These are phyloP conservation scores for Penicillium steckii DNA, from an alignment of 495 filamentous ascomycete species.

Conservation along the genomic window DNA sequence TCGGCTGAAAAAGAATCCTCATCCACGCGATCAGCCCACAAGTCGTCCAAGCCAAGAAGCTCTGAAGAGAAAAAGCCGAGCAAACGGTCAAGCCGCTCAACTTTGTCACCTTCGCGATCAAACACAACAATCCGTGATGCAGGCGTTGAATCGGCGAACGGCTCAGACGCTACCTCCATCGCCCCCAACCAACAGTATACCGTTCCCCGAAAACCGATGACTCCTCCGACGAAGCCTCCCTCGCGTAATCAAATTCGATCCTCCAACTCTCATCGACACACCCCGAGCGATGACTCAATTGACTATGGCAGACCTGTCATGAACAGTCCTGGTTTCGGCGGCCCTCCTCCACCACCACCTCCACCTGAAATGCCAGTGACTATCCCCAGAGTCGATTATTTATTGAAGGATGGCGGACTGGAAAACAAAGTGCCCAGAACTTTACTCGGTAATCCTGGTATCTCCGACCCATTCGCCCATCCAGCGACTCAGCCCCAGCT, in stretches of 20 bases:
- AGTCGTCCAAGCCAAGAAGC: conserved; percentile 33
- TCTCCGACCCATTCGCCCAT: conserved; percentile 43
- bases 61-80: conserved; percentile 31
- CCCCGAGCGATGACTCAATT: conserved; percentile 37
- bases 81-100: conserved; percentile 36
- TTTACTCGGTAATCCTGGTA: conserved; percentile 52
- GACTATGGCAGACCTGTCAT: conserved; percentile 43
- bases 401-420: conserved; percentile 83
- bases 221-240: conserved; percentile 39
- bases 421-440: conserved; percentile 61
- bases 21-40: conserved; percentile 31
- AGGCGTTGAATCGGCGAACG: conserved; percentile 45
- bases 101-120: conserved; percentile 35
- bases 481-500: conserved; percentile 31
- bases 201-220: conserved; percentile 36
- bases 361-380: conserved; percentile 66
- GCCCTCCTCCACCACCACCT: conserved; percentile 78
- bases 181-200: conserved; percentile 57
- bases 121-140: conserved; percentile 38
- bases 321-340: conserved; percentile 30
- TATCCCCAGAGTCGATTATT: conserved; percentile 82
- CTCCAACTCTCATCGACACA: conserved; percentile 33
- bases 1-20: conserved; percentile 32
- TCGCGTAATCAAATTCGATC: conserved; percentile 42
- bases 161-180: conserved; percentile 67